phyloP scores from a whole-genome alignment of 108 stramenopile genomes.

The Fragilaria crotonensis region DNA sequence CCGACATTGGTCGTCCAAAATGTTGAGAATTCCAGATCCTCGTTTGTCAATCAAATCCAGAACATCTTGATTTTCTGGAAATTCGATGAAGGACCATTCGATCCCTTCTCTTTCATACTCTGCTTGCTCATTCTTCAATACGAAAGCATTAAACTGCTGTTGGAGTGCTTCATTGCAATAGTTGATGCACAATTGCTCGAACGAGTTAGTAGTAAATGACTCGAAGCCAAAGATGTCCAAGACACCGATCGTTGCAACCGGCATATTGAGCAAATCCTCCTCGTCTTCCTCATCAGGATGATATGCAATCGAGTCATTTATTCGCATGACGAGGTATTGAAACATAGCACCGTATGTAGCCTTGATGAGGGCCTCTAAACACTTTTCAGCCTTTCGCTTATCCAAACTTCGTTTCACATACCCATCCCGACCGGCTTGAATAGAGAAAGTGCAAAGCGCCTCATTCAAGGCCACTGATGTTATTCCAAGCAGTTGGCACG shows the following conservation, averaged over 20 bases:
- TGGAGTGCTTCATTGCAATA: too few species aligned
- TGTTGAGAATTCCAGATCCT: conserved; percentile 61
- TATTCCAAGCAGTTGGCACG: conserved; percentile 65
- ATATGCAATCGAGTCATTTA: conserved; percentile 77
- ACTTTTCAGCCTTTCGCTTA: conserved; percentile 77
- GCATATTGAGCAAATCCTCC: conserved; percentile 5
- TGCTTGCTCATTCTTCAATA: conserved; percentile 79
- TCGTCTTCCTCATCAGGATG: conserved; percentile 10
- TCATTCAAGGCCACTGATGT: conserved; percentile 62
- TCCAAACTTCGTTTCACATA: conserved; percentile 45
- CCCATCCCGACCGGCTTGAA: conserved; percentile 62
- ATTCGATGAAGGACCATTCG: too few species aligned
- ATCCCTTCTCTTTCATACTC: conserved; percentile 83
- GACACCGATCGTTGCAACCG: conserved; percentile 76
- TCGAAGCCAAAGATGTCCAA: conserved; percentile 99
- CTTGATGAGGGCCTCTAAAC: conserved; percentile 90
- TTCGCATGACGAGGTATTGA: conserved; percentile 62
- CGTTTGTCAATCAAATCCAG: conserved; percentile 89
- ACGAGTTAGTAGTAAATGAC: conserved; percentile 78
- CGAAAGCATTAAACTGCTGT: conserved; percentile 83
- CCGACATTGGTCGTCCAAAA: conserved; percentile 79
- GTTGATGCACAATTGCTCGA: too few species aligned
- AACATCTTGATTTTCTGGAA: conserved; percentile 96
- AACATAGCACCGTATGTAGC: conserved; percentile 88
- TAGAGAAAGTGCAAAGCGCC: conserved; percentile 65